Evolutionary conservation across 345 rosid species (phyloP), one percentile per base, ranked within the genome.

Genomic region (Lumnitzera racemosa): DNA sequence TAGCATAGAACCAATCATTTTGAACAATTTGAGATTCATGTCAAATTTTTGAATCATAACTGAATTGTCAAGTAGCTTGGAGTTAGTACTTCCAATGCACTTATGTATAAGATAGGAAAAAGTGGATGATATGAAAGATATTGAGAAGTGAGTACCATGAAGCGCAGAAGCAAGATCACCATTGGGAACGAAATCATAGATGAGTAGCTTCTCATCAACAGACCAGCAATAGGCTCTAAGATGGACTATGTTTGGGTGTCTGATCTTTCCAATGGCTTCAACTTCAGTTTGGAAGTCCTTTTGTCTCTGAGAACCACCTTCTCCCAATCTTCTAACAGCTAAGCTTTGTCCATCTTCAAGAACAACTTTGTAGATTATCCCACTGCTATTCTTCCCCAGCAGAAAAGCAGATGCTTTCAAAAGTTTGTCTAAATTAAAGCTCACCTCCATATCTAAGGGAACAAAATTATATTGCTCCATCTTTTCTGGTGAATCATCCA

Each of bases 181-280:
- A 61, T 87, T 83, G 20, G 91, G 83, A 56, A 89, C 73, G 57
- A 78, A 89, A 62, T 87, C 97, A 53, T 92, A 87, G 76, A 92
- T 90, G 8, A 87, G 74, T 59, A 92, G 74, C 75, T 92, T 89
- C 81, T 92, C 98, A 25, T 92, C 83, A 0, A 70, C 82, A 61
- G 98, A 87, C 88, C 97, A 92, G 67, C 88, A 92, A 69, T 89
- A 92, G 46, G 97, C 97, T 68, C 82, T 76, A 50, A 92, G 98
- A 63, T 72, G 80, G 63, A 87, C 85, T 13, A 89, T 67, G 65
- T 92, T 89, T 0, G 77, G 89, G 67, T 92, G 97, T 63, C 83
- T 92, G 43, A 92, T 74, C 84, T 82, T 89, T 23, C 86, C 94
- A 41, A 89, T 75, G 54, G 91, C 89, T 80, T 92, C 98, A 0